These are phyloP conservation scores for Russula sp. DNA, from an alignment of 768 basidiomycete species.

Conservation along the genomic window DNA sequence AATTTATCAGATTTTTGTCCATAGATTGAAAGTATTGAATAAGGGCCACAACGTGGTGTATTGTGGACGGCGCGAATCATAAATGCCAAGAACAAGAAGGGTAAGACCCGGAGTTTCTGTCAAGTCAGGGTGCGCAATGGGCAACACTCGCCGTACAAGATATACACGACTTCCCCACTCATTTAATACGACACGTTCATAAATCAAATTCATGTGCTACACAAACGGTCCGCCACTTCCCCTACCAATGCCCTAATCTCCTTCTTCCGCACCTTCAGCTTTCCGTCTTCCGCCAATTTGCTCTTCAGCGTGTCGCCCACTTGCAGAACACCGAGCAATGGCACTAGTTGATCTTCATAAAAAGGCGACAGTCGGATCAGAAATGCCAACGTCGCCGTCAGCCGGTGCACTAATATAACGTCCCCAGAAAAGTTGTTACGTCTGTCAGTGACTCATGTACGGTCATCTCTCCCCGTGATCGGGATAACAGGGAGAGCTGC, in stretches of 20 bases:
- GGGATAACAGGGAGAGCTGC: background rate
- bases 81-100: no score
- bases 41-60: no score
- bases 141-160: no score
- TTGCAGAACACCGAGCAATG: conserved; percentile 67
- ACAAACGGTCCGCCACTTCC: conserved; percentile 49
- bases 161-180: no score
- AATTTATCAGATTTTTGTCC: no score
- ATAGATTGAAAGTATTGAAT: no score
- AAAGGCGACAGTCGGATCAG: conserved; percentile 69
- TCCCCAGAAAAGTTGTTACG: background rate
- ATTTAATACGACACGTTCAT: background rate
- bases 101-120: no score
- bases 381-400: conserved; percentile 72
- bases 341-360: conserved; percentile 43
- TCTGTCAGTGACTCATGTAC: background rate
- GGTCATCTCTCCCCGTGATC: background rate
- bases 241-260: conserved; percentile 57
- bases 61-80: no score
- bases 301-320: conserved; percentile 45
- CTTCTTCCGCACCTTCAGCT: conserved; percentile 52
- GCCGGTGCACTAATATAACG: conserved; percentile 70
- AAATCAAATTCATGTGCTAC: conserved; percentile 11
- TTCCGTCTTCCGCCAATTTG: conserved; percentile 46
- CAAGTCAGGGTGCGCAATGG: no score